Percentiles rank a stretch among this genome's conserved stretches.
Conservation (phyloP, 2,329 filamentous ascomycete genomes). For the Pestalotiopsis sp. region DNA sequence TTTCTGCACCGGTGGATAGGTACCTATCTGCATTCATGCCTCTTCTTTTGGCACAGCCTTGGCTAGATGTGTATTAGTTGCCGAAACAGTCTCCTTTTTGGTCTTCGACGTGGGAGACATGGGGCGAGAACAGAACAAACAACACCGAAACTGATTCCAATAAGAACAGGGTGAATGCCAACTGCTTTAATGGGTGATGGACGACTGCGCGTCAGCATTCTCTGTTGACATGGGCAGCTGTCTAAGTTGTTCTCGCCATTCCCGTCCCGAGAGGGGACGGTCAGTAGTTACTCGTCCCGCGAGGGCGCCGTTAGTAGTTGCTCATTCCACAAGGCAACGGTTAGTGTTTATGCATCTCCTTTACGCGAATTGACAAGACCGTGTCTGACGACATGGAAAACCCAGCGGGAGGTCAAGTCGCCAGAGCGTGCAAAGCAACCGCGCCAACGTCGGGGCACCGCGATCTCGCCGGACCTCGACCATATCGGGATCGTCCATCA, state of each 20-base stretch:
- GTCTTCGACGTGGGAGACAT: background rate
- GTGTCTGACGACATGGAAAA: background rate
- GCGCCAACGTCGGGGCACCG: background rate
- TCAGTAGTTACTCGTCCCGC: background rate
- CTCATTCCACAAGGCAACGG: background rate
- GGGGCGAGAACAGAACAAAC: background rate
- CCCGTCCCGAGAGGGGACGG: background rate
- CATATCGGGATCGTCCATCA: background rate
- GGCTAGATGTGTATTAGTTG: background rate
- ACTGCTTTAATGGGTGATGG: background rate
- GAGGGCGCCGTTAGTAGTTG: background rate
- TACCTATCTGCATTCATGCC: background rate
- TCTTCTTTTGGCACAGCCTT: background rate
- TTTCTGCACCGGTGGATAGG: background rate
- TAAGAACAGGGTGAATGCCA: background rate
- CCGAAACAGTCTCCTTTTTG: background rate
- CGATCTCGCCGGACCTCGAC: background rate
- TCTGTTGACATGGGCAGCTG: background rate
- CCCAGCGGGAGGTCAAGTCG: background rate
- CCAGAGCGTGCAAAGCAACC: background rate
- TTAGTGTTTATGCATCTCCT: background rate
- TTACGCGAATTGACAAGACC: background rate
- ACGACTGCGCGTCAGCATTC: background rate
- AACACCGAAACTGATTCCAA: background rate
- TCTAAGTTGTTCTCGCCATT: background rate